A percentile compares a stretch with the other conserved stretches of the same genome.
phyloP scores from a whole-genome alignment of 768 basidiomycete genomes.

The Naganishia friedmannii region DNA sequence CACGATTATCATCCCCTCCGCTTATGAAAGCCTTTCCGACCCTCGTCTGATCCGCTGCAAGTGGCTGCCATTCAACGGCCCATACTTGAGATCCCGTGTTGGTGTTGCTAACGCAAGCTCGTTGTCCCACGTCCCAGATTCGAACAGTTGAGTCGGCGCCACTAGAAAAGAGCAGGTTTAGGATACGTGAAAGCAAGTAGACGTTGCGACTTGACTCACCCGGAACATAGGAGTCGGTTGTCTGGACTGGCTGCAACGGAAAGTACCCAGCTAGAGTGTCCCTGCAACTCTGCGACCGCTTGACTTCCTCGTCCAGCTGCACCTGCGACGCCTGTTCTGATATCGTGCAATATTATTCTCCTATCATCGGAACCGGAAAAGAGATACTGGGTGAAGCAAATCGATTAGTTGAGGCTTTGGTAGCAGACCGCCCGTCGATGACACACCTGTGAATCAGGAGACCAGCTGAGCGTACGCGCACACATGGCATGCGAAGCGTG shows the following conservation, averaged over 20 bases:
- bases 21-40: constrained; percentile 47
- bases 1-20: constrained; percentile 46
- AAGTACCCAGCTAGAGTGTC: constrained; percentile 89
- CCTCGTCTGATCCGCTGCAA: constrained; percentile 35
- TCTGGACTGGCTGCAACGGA: constrained; percentile 50
- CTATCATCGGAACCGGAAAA: constrained; percentile 91
- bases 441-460: constrained; percentile 74
- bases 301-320: constrained; percentile 64
- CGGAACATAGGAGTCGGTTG: constrained; percentile 24
- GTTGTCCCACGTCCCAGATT: constrained; percentile 49
- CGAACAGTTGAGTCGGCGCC: constrained; percentile 48
- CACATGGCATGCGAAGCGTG: constrained; percentile 87
- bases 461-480: constrained; percentile 84
- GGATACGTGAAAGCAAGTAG: not conserved
- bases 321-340: constrained; percentile 58
- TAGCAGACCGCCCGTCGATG: not conserved
- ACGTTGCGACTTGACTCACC: constrained; percentile 60
- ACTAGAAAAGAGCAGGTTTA: constrained; percentile 29
- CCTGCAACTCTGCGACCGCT: constrained; percentile 77
- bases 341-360: constrained; percentile 83
- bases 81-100: constrained; percentile 44
- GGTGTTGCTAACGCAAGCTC: constrained; percentile 42
- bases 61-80: constrained; percentile 50
- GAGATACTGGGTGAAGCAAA: constrained; percentile 60
- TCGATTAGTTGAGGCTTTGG: not conserved